Conservation (phyloP, 1,284 basidiomycete species). For the Fomitopsis betulina region DNA sequence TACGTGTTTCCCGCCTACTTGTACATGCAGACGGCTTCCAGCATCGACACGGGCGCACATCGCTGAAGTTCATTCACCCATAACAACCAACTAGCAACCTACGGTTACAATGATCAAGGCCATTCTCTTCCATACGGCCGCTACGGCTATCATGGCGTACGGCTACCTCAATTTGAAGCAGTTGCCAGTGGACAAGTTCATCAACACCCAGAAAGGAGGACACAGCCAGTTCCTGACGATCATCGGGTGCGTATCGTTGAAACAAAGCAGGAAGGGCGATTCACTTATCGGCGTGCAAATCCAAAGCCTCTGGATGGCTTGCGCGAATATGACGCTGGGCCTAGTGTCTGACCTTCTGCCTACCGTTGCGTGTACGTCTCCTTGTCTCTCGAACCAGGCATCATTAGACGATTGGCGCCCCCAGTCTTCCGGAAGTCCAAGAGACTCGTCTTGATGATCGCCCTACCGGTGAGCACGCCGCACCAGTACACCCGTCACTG, state of each 20-base stretch:
- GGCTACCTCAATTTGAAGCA: slow-evolving; percentile 38
- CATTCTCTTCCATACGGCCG: slow-evolving; percentile 35
- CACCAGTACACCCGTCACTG: not conserved
- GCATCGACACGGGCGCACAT: not conserved
- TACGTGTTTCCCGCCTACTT: not conserved
- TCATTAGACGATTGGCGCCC: slow-evolving; percentile 1
- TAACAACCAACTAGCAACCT: slow-evolving; percentile 1
- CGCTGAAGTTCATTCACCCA: not conserved
- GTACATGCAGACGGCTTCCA: not conserved
- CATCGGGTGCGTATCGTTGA: slow-evolving; percentile 48
- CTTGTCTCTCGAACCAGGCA: not conserved
- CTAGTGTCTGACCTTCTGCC: slow-evolving; percentile 49
- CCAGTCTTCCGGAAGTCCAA: slow-evolving; percentile 44
- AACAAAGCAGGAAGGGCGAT: not conserved
- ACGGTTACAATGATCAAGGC: slow-evolving; percentile 2
- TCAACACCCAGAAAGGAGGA: slow-evolving; percentile 52
- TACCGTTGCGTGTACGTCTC: slow-evolving; percentile 34
- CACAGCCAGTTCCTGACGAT: slow-evolving; percentile 74
- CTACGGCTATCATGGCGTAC: slow-evolving; percentile 42
- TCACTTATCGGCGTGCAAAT: not conserved
- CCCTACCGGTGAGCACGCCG: slow-evolving; percentile 47
- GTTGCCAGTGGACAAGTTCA: slow-evolving; percentile 33
- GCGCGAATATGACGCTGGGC: slow-evolving; percentile 46
- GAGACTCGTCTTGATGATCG: slow-evolving; percentile 52
- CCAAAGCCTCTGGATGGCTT: slow-evolving; percentile 44